Conservation (phyloP, 345 rosid genomes). For the Eucalyptus sp. region DNA sequence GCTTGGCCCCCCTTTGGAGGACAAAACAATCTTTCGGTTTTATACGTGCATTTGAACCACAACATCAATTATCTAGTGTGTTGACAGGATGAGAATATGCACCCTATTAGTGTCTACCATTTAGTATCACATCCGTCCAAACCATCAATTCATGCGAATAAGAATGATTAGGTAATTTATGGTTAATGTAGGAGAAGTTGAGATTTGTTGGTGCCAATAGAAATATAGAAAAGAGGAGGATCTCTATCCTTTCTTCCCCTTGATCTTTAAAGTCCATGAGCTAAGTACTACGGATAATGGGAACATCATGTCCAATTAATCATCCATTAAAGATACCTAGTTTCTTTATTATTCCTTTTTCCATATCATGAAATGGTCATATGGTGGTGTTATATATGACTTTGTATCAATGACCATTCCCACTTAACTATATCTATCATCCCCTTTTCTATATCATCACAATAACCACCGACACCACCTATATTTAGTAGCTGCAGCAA, state of each 20-base stretch:
- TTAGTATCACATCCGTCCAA: neutral
- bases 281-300: neutral
- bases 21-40: neutral
- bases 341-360: neutral
- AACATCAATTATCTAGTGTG: neutral
- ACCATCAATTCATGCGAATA: neutral
- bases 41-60: neutral
- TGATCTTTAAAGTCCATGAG: neutral
- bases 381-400: neutral
- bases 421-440: neutral
- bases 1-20: neutral
- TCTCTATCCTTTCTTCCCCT: neutral
- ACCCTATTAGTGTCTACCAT: neutral
- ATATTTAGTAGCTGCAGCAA: neutral
- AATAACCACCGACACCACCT: neutral
- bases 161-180: neutral
- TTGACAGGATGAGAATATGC: neutral
- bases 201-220: neutral
- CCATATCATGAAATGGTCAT: neutral
- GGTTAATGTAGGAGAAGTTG: neutral
- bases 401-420: neutral
- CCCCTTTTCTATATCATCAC: neutral
- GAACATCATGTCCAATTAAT: neutral
- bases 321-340: neutral
- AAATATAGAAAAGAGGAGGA: neutral